phyloP scores from a whole-genome alignment of 192 early-diverging fungal species.

The Diversispora eburnea region DNA sequence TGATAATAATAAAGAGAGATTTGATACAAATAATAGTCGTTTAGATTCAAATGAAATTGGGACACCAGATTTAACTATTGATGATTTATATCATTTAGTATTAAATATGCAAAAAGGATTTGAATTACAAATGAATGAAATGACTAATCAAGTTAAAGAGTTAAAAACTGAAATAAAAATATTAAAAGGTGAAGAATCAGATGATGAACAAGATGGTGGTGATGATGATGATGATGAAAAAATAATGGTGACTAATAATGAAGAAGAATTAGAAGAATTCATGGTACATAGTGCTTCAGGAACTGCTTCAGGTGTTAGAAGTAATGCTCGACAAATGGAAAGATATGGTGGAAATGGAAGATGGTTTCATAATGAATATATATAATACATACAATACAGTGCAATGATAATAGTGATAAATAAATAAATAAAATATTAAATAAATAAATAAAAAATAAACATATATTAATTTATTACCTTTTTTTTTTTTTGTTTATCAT shows the following conservation, averaged over 20 bases:
- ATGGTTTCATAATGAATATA: constrained; percentile 23
- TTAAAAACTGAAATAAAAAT: constrained; percentile 22
- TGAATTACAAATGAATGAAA: constrained; percentile 20
- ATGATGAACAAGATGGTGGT: neutral
- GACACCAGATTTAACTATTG: constrained; percentile 15
- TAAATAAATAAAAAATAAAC: too few relatives aligned
- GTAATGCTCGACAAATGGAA: constrained; percentile 15
- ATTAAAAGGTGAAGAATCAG: constrained; percentile 3
- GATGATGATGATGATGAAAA: neutral
- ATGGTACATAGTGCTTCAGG: too few relatives aligned
- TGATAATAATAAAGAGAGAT: neutral
- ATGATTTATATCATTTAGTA: constrained; percentile 25
- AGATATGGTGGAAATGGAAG: constrained; percentile 5
- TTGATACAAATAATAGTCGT: too few relatives aligned
- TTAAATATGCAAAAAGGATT: constrained; percentile 25
- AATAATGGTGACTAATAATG: neutral
- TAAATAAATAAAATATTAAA: too few relatives aligned
- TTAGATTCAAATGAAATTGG: neutral
- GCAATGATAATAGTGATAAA: too few relatives aligned
- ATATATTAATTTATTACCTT: too few relatives aligned
- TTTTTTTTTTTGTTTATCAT: too few relatives aligned
- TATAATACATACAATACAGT: too few relatives aligned
- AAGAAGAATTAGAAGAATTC: too few relatives aligned
- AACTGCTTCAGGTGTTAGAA: constrained; percentile 15
- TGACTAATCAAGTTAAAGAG: constrained; percentile 20